These are phyloP conservation scores for Boletus tomentosulus DNA, from an alignment of 768 basidiomycete species.

Conservation along the genomic window DNA sequence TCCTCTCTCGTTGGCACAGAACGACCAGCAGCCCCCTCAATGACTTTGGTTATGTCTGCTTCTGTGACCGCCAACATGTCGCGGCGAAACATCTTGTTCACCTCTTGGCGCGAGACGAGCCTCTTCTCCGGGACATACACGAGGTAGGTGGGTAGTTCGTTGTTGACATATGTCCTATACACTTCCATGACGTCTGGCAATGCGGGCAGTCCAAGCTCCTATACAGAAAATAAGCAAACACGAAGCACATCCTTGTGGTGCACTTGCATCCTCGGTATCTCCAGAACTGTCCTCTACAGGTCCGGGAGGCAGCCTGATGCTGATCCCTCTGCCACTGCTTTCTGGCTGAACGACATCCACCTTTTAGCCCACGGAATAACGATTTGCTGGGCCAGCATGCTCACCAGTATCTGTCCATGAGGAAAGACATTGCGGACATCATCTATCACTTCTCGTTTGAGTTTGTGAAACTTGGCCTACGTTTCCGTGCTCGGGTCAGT, in stretches of 20 bases:
- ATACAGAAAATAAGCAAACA: neutral
- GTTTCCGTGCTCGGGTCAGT: neutral
- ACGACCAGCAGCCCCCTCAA: constrained; percentile 17
- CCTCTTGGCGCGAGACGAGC: constrained; percentile 29
- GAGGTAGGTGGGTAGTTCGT: constrained; percentile 29
- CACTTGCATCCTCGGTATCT: constrained; percentile 9
- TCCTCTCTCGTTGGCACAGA: constrained; percentile 28
- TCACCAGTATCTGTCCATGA: constrained; percentile 28
- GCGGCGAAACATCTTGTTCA: constrained; percentile 29
- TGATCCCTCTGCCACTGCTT: constrained; percentile 21
- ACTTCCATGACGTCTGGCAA: constrained; percentile 24
- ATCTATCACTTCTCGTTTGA: constrained; percentile 27
- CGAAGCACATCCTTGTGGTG: neutral
- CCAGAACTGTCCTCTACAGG: constrained; percentile 2
- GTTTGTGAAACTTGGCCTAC: constrained; percentile 29
- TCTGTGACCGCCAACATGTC: constrained; percentile 25
- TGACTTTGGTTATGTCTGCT: constrained; percentile 16
- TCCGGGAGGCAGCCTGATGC: constrained; percentile 17
- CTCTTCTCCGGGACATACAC: constrained; percentile 24
- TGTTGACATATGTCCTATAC: constrained; percentile 24
- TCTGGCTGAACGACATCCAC: constrained; percentile 14
- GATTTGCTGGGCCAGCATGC: neutral
- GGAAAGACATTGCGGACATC: constrained; percentile 26
- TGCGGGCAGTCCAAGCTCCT: constrained; percentile 14
- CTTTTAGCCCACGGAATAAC: neutral